Evolutionary conservation across 371 early-diverging fungal genomes (phyloP).

Genomic region (Umbelopsis sp.): DNA sequence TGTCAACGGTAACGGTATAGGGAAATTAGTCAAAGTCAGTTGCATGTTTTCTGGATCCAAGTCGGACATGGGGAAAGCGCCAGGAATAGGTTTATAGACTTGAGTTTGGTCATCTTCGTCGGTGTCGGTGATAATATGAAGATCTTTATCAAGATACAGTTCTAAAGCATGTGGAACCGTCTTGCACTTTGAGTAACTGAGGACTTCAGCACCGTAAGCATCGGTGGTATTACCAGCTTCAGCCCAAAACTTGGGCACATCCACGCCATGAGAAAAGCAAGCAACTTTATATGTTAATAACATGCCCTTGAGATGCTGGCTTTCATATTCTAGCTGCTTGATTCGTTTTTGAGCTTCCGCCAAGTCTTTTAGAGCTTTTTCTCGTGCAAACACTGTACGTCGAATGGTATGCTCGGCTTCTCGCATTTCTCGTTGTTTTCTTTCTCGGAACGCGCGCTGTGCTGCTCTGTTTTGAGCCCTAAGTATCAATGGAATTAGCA

Average conservation of each 20-base stretch:
- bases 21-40: conserved; percentile 29
- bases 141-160: conserved; percentile 38
- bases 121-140: conserved; percentile 27
- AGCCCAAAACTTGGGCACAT: conserved; percentile 42
- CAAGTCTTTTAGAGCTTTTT: conserved; percentile 36
- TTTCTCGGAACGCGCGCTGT: conserved; percentile 77
- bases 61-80: conserved; percentile 22
- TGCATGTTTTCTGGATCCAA: conserved; percentile 9
- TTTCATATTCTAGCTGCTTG: conserved; percentile 36
- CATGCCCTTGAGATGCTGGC: conserved; percentile 38
- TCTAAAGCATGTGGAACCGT: conserved; percentile 43
- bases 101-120: background rate
- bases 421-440: conserved; percentile 74
- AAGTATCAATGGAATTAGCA: background rate
- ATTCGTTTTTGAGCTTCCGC: conserved; percentile 25
- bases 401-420: conserved; percentile 62
- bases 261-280: conserved; percentile 38
- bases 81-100: conserved; percentile 23
- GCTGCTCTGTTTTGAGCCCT: conserved; percentile 75
- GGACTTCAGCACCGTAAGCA: conserved; percentile 39
- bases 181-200: conserved; percentile 37
- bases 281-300: conserved; percentile 37
- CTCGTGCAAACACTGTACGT: conserved; percentile 33
- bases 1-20: conserved; percentile 17
- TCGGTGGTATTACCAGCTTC: conserved; percentile 34